Conservation (phyloP, 805 yeast species). For the Suhomyces prunicola region DNA sequence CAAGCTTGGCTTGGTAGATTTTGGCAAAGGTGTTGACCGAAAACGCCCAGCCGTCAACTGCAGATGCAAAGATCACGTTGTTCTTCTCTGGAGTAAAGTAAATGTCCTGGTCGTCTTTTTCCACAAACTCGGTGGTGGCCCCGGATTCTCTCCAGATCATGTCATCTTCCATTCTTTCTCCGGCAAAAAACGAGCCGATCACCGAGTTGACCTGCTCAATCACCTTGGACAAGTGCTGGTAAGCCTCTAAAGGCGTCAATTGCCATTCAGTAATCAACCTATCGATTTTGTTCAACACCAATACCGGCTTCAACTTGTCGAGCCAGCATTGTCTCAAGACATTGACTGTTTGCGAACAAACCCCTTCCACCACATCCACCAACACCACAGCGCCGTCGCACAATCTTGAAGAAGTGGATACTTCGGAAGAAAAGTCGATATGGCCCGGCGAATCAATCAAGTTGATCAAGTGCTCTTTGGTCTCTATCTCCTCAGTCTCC, state of each 20-base stretch:
- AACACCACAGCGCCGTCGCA: conserved; percentile 96
- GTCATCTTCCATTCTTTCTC: conserved; percentile 90
- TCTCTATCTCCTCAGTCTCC: conserved; percentile 27
- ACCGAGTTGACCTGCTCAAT: conserved; percentile 95
- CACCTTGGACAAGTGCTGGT: conserved; percentile 68
- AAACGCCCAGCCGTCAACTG: conserved; percentile 98
- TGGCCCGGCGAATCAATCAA: conserved; percentile 99
- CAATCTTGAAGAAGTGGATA: conserved; percentile 88
- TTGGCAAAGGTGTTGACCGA: conserved; percentile 84
- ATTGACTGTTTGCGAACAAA: conserved; percentile 94
- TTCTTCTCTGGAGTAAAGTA: conserved; percentile 86
- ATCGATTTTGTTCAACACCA: conserved; percentile 90
- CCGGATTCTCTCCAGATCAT: conserved; percentile 67
- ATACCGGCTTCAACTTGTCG: conserved; percentile 81
- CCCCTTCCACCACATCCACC: conserved; percentile 98
- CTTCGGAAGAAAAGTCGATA: conserved; percentile 94
- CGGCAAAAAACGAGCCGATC: conserved; percentile 87
- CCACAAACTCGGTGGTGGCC: conserved; percentile 58
- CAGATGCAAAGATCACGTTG: conserved; percentile 87
- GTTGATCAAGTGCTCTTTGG: conserved; percentile 80
- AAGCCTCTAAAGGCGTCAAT: conserved; percentile 81
- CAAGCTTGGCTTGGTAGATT: conserved; percentile 79
- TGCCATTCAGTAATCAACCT: conserved; percentile 78
- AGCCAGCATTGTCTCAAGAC: conserved; percentile 95
- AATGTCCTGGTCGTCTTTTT: conserved; percentile 73